phyloP scores from a whole-genome alignment of 2,329 filamentous ascomycete species.

The Fusarium burgessii region DNA sequence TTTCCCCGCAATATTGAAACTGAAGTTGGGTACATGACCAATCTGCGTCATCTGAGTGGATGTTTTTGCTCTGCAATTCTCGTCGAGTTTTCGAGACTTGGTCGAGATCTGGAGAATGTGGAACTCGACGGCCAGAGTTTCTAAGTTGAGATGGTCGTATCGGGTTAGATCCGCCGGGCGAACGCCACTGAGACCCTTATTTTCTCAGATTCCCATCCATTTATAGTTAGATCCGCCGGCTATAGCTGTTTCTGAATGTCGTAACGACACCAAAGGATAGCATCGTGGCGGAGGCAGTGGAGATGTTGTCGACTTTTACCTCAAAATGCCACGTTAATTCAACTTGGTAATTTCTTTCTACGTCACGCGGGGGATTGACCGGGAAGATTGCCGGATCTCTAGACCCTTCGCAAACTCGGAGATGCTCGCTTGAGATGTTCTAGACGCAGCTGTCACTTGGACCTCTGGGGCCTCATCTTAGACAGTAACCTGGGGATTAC shows the following conservation, averaged over 20 bases:
- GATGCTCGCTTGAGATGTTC: constrained; percentile 28
- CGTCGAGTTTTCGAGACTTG: constrained; percentile 36
- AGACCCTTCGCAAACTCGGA: constrained; percentile 7
- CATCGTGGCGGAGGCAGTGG: constrained; percentile 38
- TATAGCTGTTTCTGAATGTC: neutral
- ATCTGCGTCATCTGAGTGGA: constrained; percentile 39
- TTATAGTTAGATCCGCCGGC: constrained; percentile 41
- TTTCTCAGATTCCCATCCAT: neutral
- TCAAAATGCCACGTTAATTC: constrained; percentile 35
- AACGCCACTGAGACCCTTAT: neutral
- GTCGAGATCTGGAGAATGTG: constrained; percentile 41
- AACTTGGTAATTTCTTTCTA: constrained; percentile 34
- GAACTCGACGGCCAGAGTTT: constrained; percentile 39
- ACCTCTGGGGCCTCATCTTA: neutral
- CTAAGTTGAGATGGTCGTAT: constrained; percentile 27
- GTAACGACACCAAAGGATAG: constrained; percentile 27
- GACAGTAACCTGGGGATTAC: neutral
- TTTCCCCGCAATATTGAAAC: constrained; percentile 36
- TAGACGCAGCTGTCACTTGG: constrained; percentile 7
- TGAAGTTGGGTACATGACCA: constrained; percentile 31
- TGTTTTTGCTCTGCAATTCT: constrained; percentile 36
- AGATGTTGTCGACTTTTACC: constrained; percentile 22
- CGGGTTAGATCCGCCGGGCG: constrained; percentile 41
- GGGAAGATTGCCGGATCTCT: constrained; percentile 10
- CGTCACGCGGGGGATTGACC: constrained; percentile 41